Evolutionary conservation across 768 basidiomycete species (phyloP).

Genomic region (Suillus variegatus): DNA sequence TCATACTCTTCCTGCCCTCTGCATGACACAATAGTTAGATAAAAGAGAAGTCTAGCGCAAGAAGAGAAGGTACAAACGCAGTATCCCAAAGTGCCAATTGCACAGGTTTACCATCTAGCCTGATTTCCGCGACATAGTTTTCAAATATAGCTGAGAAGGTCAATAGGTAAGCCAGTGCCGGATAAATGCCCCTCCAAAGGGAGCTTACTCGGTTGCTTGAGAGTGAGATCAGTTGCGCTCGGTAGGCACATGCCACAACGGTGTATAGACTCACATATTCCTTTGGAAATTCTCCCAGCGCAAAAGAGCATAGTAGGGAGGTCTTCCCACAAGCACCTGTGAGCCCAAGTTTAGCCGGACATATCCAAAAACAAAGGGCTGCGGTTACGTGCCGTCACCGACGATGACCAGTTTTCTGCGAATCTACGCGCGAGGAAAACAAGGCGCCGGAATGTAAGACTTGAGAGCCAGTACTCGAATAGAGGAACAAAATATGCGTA

Average conservation of each 20-base stretch:
- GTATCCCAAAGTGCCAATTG: conserved; percentile 99
- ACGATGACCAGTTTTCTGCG: conserved; percentile 95
- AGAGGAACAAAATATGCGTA: conserved; percentile 35
- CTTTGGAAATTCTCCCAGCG: conserved; percentile 91
- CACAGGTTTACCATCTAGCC: conserved; percentile 95
- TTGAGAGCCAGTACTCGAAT: conserved; percentile 3
- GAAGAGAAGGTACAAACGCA: conserved; percentile 63
- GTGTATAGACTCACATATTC: conserved; percentile 75
- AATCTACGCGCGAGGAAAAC: conserved; percentile 53
- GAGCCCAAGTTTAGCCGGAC: conserved; percentile 12
- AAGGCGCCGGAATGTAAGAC: conserved; percentile 8
- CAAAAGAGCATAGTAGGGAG: conserved; percentile 86
- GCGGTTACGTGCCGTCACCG: conserved; percentile 76
- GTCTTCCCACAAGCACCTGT: conserved; percentile 96
- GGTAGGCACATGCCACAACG: conserved; percentile 9
- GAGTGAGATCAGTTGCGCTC: conserved; percentile 10
- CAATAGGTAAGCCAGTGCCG: conserved; percentile 2
- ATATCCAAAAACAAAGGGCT: conserved; percentile 9
- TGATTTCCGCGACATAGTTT: conserved; percentile 98
- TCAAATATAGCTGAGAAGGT: conserved; percentile 84
- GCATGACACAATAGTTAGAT: conserved; percentile 19
- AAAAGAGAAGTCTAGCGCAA: conserved; percentile 5
- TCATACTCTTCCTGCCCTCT: conserved; percentile 99
- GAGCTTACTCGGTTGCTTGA: conserved; percentile 50
- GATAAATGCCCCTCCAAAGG: not conserved